Evolutionary conservation across 148 eudicot genomes (phyloP).

Genomic region (Chenopodium album): DNA sequence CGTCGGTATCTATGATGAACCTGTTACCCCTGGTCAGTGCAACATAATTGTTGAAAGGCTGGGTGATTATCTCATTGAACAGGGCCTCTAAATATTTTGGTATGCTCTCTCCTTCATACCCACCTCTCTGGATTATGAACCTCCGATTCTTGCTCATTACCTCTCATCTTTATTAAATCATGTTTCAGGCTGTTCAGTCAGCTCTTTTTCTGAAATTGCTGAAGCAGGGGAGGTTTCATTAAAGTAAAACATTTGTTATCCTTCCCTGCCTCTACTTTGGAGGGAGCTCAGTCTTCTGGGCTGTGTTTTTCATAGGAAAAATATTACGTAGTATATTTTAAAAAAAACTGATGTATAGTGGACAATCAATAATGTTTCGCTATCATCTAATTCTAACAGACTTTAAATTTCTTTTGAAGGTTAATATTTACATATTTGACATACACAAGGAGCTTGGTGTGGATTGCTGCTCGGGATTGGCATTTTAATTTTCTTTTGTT

Average conservation of each 20-base stretch:
- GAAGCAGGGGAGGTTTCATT: no score
- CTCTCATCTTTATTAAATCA: neutral
- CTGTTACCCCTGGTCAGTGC: conserved; percentile 51
- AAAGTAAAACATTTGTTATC: no score
- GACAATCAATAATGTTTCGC: neutral
- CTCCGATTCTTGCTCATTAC: neutral
- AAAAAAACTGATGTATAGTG: no score
- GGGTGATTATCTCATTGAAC: conserved; percentile 47
- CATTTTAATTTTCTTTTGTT: conserved; percentile 15
- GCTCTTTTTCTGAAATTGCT: no score
- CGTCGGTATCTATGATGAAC: conserved; percentile 52
- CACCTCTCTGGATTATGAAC: neutral
- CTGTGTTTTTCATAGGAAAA: neutral
- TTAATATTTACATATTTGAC: conserved; percentile 17
- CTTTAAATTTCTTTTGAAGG: conserved; percentile 23
- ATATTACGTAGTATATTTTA: no score
- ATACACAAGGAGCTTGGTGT: conserved; percentile 31
- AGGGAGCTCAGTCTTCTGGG: neutral
- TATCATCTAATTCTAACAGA: neutral
- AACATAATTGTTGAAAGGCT: conserved; percentile 39
- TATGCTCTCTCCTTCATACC: conserved; percentile 8
- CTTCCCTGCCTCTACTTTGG: neutral
- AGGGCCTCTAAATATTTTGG: conserved; percentile 36
- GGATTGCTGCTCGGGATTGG: conserved; percentile 28
- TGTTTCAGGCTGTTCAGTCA: no score